Percentiles rank a stretch among this genome's conserved stretches.
These are phyloP conservation scores for Amphirosellinia nigrospora DNA, from an alignment of 495 filamentous ascomycete species.

Conservation along the genomic window DNA sequence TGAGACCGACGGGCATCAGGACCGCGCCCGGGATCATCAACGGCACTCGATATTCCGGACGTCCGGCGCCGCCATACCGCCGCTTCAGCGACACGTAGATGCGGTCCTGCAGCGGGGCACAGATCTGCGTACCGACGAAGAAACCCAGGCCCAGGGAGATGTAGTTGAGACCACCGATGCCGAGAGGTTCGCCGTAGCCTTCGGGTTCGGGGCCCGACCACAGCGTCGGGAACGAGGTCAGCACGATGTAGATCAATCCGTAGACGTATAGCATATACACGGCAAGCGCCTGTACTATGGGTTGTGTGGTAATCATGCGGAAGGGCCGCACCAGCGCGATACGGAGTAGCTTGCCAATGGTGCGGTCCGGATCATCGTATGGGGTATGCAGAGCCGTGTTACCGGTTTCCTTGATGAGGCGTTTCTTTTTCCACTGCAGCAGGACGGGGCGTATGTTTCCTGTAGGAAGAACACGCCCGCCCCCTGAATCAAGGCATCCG, in stretches of 20 bases:
- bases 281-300: slow-evolving; percentile 61
- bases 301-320: slow-evolving; percentile 63
- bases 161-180: slow-evolving; percentile 72
- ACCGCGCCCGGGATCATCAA: slow-evolving; percentile 62
- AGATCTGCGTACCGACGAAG: slow-evolving; percentile 67
- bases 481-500: slow-evolving; percentile 65
- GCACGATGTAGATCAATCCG: slow-evolving; percentile 74
- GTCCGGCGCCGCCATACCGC: slow-evolving; percentile 55
- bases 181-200: slow-evolving; percentile 65
- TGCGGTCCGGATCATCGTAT: slow-evolving; percentile 56
- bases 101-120: slow-evolving; percentile 66
- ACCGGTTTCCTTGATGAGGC: slow-evolving; percentile 67
- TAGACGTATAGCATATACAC: slow-evolving; percentile 66
- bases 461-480: slow-evolving; percentile 70
- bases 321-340: slow-evolving; percentile 61
- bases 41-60: slow-evolving; percentile 72
- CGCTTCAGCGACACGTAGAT: slow-evolving; percentile 68
- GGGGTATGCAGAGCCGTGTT: slow-evolving; percentile 68
- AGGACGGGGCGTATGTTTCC: slow-evolving; percentile 74
- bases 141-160: slow-evolving; percentile 74
- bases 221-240: slow-evolving; percentile 70
- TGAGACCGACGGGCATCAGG: slow-evolving; percentile 66
- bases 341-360: slow-evolving; percentile 49
- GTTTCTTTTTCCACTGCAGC: slow-evolving; percentile 60
- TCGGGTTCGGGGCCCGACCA: slow-evolving; percentile 51